These are phyloP conservation scores for Cryptococcus jaspeensis DNA, from an alignment of 1,284 basidiomycete genomes.

Conservation along the genomic window DNA sequence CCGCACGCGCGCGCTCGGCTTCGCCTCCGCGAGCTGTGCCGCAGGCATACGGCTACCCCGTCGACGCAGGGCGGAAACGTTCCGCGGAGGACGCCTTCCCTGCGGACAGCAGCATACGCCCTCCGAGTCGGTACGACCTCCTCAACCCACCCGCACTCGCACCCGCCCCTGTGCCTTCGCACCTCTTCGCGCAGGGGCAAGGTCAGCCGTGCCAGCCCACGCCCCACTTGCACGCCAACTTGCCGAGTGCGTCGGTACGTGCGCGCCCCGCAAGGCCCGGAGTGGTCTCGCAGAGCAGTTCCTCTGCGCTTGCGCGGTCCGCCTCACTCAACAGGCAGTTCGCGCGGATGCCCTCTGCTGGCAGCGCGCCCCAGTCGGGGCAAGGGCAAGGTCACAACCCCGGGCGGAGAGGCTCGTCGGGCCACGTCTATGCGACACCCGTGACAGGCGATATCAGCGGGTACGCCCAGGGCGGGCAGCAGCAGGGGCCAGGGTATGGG, in stretches of 20 bases:
- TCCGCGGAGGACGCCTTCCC: constrained; percentile 65
- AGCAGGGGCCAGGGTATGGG: neutral
- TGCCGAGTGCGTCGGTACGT: too few species aligned
- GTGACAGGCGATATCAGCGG: neutral
- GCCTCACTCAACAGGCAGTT: constrained; percentile 41
- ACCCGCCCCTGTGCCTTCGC: too few species aligned
- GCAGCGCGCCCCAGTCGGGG: neutral
- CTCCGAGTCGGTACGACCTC: neutral
- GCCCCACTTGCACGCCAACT: too few species aligned
- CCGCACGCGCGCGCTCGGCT: constrained; percentile 28
- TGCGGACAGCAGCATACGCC: neutral
- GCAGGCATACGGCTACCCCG: constrained; percentile 11
- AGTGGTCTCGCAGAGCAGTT: neutral
- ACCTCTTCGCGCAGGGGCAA: too few species aligned
- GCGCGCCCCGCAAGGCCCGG: too few species aligned
- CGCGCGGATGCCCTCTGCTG: constrained; percentile 23
- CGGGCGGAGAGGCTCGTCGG: constrained; percentile 30
- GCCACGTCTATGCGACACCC: constrained; percentile 19
- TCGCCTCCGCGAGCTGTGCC: constrained; percentile 20
- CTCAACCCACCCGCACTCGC: neutral
- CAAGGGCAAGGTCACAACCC: neutral
- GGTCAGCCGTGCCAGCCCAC: too few species aligned
- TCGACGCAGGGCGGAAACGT: constrained; percentile 22
- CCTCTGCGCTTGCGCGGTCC: constrained; percentile 25
- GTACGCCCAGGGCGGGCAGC: neutral